These are phyloP conservation scores for Fusarium nematophilum DNA, from an alignment of 2,329 filamentous ascomycete species.

Conservation along the genomic window DNA sequence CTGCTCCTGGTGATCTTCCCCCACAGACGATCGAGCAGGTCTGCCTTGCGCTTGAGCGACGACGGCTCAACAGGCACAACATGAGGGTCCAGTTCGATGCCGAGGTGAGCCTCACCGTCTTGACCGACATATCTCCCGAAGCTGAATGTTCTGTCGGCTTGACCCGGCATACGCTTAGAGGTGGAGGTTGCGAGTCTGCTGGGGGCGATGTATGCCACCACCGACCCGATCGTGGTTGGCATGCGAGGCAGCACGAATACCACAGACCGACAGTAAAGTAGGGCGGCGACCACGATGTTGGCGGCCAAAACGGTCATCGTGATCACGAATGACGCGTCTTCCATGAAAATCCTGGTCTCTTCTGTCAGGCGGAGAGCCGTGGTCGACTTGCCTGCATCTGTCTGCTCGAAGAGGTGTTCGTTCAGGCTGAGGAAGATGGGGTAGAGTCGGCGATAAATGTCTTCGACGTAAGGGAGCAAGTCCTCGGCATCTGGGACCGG, in stretches of 20 bases:
- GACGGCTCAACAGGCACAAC: slow-evolving; percentile 46
- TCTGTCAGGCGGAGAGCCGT: slow-evolving; percentile 27
- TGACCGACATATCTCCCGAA: slow-evolving; percentile 62
- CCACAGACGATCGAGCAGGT: background rate
- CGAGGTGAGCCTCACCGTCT: slow-evolving; percentile 60
- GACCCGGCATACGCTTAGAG: background rate
- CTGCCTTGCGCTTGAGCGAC: background rate
- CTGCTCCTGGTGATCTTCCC: background rate
- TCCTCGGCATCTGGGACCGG: slow-evolving; percentile 32
- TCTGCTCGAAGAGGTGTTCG: slow-evolving; percentile 50
- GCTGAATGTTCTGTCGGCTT: slow-evolving; percentile 49
- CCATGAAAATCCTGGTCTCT: slow-evolving; percentile 61
- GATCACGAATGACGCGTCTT: slow-evolving; percentile 57
- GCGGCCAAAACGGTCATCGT: slow-evolving; percentile 55
- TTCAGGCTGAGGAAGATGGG: slow-evolving; percentile 55
- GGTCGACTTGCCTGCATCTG: background rate
- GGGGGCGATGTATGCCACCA: slow-evolving; percentile 60
- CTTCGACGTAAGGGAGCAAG: slow-evolving; percentile 29
- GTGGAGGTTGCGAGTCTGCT: slow-evolving; percentile 48
- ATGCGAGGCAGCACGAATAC: slow-evolving; percentile 60
- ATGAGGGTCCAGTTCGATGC: slow-evolving; percentile 62
- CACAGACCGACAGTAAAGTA: slow-evolving; percentile 56
- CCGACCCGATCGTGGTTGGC: slow-evolving; percentile 61
- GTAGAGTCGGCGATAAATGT: slow-evolving; percentile 43
- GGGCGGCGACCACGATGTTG: slow-evolving; percentile 56